Evolutionary conservation across 148 eudicot species (phyloP).

Genomic region (Diospyros lotus): DNA sequence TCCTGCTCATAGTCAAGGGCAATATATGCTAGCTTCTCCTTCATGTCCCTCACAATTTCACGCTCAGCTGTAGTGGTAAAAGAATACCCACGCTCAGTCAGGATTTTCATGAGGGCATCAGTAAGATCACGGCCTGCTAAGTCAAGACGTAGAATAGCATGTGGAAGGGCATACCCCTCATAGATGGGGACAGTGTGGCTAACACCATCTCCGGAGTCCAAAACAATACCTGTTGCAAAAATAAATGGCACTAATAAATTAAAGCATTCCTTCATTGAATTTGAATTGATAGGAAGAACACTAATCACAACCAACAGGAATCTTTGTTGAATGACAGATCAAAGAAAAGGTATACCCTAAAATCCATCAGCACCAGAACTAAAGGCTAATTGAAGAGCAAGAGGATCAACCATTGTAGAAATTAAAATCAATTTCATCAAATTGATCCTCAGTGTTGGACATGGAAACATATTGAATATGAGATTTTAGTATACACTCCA

Average conservation of each 20-base stretch:
- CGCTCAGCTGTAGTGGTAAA: slow-evolving; percentile 54
- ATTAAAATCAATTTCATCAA: not conserved
- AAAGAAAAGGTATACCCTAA: not conserved
- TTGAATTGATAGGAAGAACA: no score
- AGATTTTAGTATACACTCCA: not conserved
- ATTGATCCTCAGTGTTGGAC: not conserved
- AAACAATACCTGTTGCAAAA: slow-evolving; percentile 38
- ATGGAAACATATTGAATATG: not conserved
- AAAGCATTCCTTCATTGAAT: no score
- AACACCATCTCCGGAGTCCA: slow-evolving; percentile 59
- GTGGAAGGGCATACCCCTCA: slow-evolving; percentile 50
- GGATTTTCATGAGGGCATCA: slow-evolving; percentile 50
- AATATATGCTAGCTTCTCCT: slow-evolving; percentile 50
- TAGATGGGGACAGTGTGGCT: slow-evolving; percentile 52
- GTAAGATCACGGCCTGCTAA: slow-evolving; percentile 63
- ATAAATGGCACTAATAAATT: no score
- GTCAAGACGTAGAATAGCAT: slow-evolving; percentile 55
- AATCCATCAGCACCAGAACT: not conserved
- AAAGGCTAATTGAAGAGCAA: not conserved
- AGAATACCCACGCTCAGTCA: slow-evolving; percentile 55
- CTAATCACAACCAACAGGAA: no score
- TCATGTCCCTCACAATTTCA: slow-evolving; percentile 63
- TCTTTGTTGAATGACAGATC: not conserved
- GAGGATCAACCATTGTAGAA: not conserved
- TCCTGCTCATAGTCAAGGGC: slow-evolving; percentile 62